Evolutionary conservation across 2,329 filamentous ascomycete genomes (phyloP), one percentile per base, ranked within the genome.

Genomic region (Scortechinia acanthostroma): DNA sequence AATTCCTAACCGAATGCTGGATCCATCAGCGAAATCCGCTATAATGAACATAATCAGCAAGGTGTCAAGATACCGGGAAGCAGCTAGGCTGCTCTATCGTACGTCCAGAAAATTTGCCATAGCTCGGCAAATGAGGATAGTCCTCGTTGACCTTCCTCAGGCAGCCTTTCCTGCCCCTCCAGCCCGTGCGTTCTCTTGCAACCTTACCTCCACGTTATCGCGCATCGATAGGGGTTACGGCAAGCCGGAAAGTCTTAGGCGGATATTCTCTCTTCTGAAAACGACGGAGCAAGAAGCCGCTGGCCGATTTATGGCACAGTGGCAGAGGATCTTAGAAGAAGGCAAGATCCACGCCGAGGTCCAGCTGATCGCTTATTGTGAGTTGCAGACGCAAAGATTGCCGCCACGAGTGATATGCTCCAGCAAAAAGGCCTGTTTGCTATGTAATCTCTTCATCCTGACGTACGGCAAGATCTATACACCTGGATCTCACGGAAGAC

Each of bases 321-420:
- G 55, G 6, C 46, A 42, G 4, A 45, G 45, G 4, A 54, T 47
- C 0, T 37, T 57, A 2, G 22, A 44, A 3, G 50, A 58, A 2
- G 57, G 55, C n/a, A 67, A 61, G 43, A 59, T 75, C 20, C 72
- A 76, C 48, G 71, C 71, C 3, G 70, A 76, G 52, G 63, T 76
- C 21, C 70, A 75, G 47, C 61, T 76, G 17, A 47, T 74, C 5
- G 65, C 62, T 43, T 61, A 68, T 48, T 71, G 64, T 45, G 63
- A 71, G 43, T 43, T 57, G 2, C 48, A 59, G 22, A 43, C 53
- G 2, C n/a, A 48, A 1, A 44, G 46, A 0, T 49, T 52, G 10
- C 57, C 52, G 22, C 68, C 70, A 5, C 61, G 69, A 16, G 60
- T 70, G 2, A 65, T 76, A 4, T 64, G 64, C 45, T 70, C 70